These are phyloP conservation scores for Heterobasidion occidentale DNA, from an alignment of 1,284 basidiomycete species.

Conservation along the genomic window DNA sequence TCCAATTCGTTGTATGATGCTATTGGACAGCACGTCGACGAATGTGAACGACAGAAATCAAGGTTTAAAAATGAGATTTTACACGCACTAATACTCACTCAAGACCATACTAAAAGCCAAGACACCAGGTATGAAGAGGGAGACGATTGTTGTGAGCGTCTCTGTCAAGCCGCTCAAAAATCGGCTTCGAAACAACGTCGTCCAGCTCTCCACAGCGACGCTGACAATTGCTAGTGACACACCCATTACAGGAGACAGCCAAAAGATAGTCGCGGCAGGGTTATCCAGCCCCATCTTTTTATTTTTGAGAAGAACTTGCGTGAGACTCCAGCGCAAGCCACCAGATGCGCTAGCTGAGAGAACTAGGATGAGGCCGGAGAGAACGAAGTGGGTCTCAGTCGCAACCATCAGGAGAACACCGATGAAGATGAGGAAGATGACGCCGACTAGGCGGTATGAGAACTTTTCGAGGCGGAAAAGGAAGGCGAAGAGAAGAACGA, in stretches of 20 bases:
- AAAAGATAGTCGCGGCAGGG: constrained; percentile 91
- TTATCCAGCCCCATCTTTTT: constrained; percentile 87
- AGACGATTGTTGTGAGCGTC: constrained; percentile 51
- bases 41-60: constrained; percentile 10
- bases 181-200: constrained; percentile 49
- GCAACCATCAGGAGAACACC: constrained; percentile 97
- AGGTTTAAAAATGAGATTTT: not conserved
- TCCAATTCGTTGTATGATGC: constrained; percentile 91
- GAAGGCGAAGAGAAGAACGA: constrained; percentile 92
- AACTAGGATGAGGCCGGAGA: constrained; percentile 84
- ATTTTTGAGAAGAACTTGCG: constrained; percentile 81
- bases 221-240: constrained; percentile 67
- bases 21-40: constrained; percentile 22
- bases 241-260: constrained; percentile 89
- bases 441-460: constrained; percentile 77
- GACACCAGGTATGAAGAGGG: constrained; percentile 71
- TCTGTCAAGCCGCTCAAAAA: constrained; percentile 53
- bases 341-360: constrained; percentile 84
- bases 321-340: constrained; percentile 92
- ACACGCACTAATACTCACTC: constrained; percentile 88
- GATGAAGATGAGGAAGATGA: constrained; percentile 84
- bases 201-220: constrained; percentile 74
- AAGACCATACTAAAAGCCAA: constrained; percentile 94
- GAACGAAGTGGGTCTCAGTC: constrained; percentile 83
- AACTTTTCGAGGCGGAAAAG: constrained; percentile 84